Base-by-base conservation (phyloP, 495 filamentous ascomycete genomes). In the Neurospora discreta region DNA sequence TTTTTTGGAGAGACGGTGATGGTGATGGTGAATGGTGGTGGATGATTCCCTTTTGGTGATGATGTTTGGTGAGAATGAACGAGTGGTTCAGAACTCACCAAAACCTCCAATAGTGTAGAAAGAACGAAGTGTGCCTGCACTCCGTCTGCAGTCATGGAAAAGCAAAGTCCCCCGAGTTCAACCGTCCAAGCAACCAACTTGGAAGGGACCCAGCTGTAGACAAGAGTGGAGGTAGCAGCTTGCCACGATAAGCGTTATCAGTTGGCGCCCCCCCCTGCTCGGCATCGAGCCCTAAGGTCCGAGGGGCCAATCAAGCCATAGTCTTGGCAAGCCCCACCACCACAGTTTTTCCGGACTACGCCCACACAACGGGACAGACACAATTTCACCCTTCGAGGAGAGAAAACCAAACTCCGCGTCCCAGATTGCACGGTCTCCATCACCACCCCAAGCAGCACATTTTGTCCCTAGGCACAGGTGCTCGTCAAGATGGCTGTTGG, bases 401-500 rank as follows among this genome's bases (percentile, higher is more conserved):
- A 75, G 76, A 79, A 80, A 81, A 72, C 75, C 77, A 77, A 79
- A 77, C 75, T 77, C 77, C 75, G 76, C 71, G 76, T 76, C 76
- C 75, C 75, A 70, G 76, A 79, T 74, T 76, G 70, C 74, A 78
- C 78, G 75, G 77, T 78, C 76, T 77, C 76, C 75, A 77, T 78
- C 74, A 80, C 77, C 77, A 79, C 74, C 52, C 76, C 68, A 74
- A 79, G 74, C 75, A 79, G 78, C 76, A 80, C 77, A 69, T 76
- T 71, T 73, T 73, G 72, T 72, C 74, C 72, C 70, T 77, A 73
- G 75, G 69, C 72, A 80, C 74, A 72, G 71, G 76, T 81, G 79
- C 81, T 90, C 87, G 87, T 80, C 88, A 91, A 91, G 83, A 94
- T 94, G 92, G 92, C 92, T 89, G 92, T 94, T 87, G 92, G 92